These are phyloP conservation scores for Gossypium laxum DNA, from an alignment of 441 rosid species.

Conservation along the genomic window DNA sequence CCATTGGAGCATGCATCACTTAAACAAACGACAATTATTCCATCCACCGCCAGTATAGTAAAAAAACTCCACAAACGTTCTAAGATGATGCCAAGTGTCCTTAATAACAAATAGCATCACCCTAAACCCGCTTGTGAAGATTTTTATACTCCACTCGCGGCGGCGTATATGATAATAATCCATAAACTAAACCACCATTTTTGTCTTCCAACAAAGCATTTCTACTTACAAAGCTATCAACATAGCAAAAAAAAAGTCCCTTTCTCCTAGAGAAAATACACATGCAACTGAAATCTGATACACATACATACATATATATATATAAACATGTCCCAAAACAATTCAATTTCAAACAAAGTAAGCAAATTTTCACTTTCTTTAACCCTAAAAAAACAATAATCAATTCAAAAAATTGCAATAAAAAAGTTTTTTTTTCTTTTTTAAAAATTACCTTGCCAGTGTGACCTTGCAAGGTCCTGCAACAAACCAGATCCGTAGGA, in stretches of 20 bases:
- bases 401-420: neutral
- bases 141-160: too few relatives aligned
- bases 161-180: neutral
- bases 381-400: neutral
- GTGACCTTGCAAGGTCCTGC: constrained; percentile 91
- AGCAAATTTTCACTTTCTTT: neutral
- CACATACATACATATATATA: too few relatives aligned
- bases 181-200: neutral
- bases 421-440: neutral
- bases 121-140: too few relatives aligned
- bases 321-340: neutral
- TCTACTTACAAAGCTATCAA: neutral
- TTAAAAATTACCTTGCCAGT: constrained; percentile 67
- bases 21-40: too few relatives aligned
- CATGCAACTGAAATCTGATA: neutral
- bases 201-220: neutral
- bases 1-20: too few relatives aligned
- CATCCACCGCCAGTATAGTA: too few relatives aligned
- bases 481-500: constrained; percentile 85
- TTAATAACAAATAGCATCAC: too few relatives aligned
- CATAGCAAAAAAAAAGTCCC: neutral
- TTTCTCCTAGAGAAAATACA: neutral
- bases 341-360: neutral
- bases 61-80: too few relatives aligned
- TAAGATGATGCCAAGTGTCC: too few relatives aligned